These are phyloP conservation scores for Erigeron canadensis DNA, from an alignment of 129 eudicot species.

Conservation along the genomic window DNA sequence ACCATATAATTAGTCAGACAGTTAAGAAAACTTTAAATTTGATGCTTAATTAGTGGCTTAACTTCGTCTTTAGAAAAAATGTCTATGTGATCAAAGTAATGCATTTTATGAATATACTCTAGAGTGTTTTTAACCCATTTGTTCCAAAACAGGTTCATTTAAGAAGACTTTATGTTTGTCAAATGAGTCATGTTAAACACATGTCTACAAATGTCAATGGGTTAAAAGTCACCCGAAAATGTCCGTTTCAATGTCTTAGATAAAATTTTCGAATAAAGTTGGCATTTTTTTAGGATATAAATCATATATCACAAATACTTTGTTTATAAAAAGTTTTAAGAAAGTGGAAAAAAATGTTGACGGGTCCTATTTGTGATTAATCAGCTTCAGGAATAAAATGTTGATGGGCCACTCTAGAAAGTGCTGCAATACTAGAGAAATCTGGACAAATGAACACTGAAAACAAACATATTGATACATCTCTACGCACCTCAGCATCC, in stretches of 20 bases:
- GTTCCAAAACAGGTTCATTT: background rate
- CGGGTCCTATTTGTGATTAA: too few species aligned
- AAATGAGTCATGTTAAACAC: background rate
- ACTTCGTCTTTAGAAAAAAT: background rate
- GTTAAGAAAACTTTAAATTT: background rate
- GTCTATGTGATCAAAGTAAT: background rate
- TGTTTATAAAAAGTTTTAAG: too few species aligned
- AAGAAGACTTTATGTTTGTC: background rate
- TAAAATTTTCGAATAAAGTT: too few species aligned
- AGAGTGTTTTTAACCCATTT: background rate
- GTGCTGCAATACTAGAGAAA: background rate
- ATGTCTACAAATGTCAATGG: background rate
- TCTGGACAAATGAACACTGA: slow-evolving; percentile 1
- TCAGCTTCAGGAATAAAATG: background rate
- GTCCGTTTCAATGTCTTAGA: too few species aligned
- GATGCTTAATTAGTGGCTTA: background rate
- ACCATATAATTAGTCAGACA: background rate
- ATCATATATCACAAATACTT: too few species aligned
- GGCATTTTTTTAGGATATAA: too few species aligned
- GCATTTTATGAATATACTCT: background rate
- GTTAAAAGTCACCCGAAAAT: background rate
- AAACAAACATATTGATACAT: background rate
- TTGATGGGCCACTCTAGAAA: background rate
- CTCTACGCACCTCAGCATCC: slow-evolving; percentile 74
- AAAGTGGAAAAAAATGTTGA: too few species aligned